phyloP scores from a whole-genome alignment of 2,329 filamentous ascomycete genomes.

The Sporothrix sp. region DNA sequence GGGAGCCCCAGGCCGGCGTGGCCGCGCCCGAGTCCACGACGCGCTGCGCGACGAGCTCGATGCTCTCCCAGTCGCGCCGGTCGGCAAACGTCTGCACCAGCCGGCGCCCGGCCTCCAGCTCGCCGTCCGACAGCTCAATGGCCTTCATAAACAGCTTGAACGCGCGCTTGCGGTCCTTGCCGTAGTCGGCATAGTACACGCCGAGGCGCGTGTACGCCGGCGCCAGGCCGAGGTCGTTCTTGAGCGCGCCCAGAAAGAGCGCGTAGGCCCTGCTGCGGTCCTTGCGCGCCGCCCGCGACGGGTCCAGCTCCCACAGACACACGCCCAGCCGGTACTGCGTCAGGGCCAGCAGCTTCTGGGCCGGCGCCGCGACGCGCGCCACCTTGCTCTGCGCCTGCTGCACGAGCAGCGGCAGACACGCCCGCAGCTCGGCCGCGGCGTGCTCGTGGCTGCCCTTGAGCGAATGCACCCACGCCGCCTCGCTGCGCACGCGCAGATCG shows the following conservation, averaged over 20 bases:
- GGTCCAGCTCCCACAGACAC: constrained; percentile 77
- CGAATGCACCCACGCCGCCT: constrained; percentile 87
- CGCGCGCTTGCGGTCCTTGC: constrained; percentile 74
- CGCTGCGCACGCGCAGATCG: constrained; percentile 72
- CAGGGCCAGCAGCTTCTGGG: constrained; percentile 67
- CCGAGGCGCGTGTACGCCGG: constrained; percentile 87
- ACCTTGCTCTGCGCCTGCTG: constrained; percentile 38
- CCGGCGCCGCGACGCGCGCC: constrained; percentile 30
- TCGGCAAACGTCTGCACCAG: constrained; percentile 81
- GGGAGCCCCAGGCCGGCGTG: constrained; percentile 81
- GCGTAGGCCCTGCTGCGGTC: constrained; percentile 73
- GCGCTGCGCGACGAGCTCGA: constrained; percentile 82
- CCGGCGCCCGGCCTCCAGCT: constrained; percentile 78
- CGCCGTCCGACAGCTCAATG: constrained; percentile 79
- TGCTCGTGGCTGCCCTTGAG: constrained; percentile 64
- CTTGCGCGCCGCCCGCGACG: constrained; percentile 64
- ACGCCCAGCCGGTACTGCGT: constrained; percentile 79
- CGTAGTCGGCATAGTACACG: constrained; percentile 84
- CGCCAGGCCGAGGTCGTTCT: constrained; percentile 78
- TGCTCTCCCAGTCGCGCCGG: constrained; percentile 89
- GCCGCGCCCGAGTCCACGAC: constrained; percentile 93
- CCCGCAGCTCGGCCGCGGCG: constrained; percentile 61
- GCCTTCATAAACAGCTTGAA: constrained; percentile 94
- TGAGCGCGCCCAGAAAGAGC: constrained; percentile 73
- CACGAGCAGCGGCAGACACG: constrained; percentile 56